Percentiles rank a stretch among this genome's conserved stretches.
These are phyloP conservation scores for Tuber brumale DNA, from an alignment of 495 filamentous ascomycete genomes.

Conservation along the genomic window DNA sequence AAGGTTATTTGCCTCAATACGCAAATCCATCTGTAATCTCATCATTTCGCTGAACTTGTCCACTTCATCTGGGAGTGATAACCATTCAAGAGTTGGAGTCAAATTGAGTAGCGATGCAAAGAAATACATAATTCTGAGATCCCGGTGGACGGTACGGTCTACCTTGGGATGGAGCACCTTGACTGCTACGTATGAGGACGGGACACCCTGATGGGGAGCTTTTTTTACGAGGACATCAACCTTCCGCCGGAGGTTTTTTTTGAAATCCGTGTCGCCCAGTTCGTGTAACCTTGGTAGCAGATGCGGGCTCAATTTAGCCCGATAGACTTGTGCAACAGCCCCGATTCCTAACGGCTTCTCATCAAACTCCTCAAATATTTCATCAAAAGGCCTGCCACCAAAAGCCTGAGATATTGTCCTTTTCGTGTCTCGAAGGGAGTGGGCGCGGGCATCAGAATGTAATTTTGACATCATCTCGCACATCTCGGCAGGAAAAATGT, in stretches of 20 bases:
- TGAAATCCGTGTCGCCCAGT: conserved; percentile 50
- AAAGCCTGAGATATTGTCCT: conserved; percentile 74
- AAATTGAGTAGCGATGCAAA: conserved; percentile 79
- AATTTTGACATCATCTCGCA: conserved; percentile 90
- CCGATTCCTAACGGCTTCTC: conserved; percentile 87
- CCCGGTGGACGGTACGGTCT: conserved; percentile 78
- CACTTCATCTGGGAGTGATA: conserved; percentile 93
- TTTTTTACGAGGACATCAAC: conserved; percentile 81
- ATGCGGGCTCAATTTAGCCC: conserved; percentile 79
- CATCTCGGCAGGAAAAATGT: conserved; percentile 94
- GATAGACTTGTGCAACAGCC: conserved; percentile 97
- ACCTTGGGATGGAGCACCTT: conserved; percentile 93
- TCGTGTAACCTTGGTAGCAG: conserved; percentile 53
- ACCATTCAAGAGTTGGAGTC: conserved; percentile 94
- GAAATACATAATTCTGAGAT: conserved; percentile 88
- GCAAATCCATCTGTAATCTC: conserved; percentile 87
- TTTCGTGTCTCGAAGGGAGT: conserved; percentile 75
- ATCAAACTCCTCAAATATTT: conserved; percentile 96
- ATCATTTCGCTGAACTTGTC: conserved; percentile 96
- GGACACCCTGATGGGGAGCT: conserved; percentile 66
- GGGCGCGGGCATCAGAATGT: conserved; percentile 88
- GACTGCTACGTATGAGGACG: conserved; percentile 88
- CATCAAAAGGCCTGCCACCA: conserved; percentile 66
- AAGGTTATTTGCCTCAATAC: conserved; percentile 90
- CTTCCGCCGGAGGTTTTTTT: conserved; percentile 65